phyloP scores from a whole-genome alignment of 2,329 filamentous ascomycete species.

The Boeremia exigua region DNA sequence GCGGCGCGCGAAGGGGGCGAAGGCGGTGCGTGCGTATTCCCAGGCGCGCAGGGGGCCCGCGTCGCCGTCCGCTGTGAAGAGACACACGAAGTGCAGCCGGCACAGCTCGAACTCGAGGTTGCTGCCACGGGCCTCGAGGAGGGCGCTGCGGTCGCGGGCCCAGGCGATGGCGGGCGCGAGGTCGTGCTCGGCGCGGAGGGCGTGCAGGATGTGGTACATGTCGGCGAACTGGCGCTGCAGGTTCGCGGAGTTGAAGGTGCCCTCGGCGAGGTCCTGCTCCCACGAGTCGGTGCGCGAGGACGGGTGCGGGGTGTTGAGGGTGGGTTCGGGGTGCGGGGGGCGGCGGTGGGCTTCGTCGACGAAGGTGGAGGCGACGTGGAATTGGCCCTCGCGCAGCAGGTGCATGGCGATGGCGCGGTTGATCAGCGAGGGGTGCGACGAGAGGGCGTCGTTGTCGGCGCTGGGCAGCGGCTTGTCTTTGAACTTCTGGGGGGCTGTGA shows the following conservation, averaged over 20 bases:
- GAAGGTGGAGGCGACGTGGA: constrained; percentile 85
- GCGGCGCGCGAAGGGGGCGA: constrained; percentile 74
- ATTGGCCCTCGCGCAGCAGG: constrained; percentile 90
- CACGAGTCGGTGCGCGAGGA: constrained; percentile 41
- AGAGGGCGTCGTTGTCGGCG: constrained; percentile 80
- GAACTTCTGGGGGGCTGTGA: constrained; percentile 57
- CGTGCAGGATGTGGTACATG: constrained; percentile 88
- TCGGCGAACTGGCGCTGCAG: constrained; percentile 82
- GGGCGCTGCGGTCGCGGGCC: constrained; percentile 73
- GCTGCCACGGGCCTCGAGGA: constrained; percentile 81
- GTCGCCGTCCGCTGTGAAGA: constrained; percentile 62
- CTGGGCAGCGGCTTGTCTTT: constrained; percentile 71
- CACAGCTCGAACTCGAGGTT: constrained; percentile 95
- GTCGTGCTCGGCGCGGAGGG: constrained; percentile 74
- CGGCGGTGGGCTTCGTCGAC: constrained; percentile 70
- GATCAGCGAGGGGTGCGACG: constrained; percentile 75
- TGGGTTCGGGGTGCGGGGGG: constrained; percentile 50
- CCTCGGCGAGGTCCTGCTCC: constrained; percentile 57
- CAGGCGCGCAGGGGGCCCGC: constrained; percentile 69
- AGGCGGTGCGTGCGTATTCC: constrained; percentile 76
- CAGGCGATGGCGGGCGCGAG: constrained; percentile 85
- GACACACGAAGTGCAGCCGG: constrained; percentile 86
- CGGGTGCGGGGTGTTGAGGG: constrained; percentile 43
- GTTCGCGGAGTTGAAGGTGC: constrained; percentile 66
- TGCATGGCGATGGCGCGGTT: constrained; percentile 97